Evolutionary conservation across 1,284 basidiomycete species (phyloP), one percentile per base, ranked within the genome.

Genomic region (Uromyces viciae-fabae): DNA sequence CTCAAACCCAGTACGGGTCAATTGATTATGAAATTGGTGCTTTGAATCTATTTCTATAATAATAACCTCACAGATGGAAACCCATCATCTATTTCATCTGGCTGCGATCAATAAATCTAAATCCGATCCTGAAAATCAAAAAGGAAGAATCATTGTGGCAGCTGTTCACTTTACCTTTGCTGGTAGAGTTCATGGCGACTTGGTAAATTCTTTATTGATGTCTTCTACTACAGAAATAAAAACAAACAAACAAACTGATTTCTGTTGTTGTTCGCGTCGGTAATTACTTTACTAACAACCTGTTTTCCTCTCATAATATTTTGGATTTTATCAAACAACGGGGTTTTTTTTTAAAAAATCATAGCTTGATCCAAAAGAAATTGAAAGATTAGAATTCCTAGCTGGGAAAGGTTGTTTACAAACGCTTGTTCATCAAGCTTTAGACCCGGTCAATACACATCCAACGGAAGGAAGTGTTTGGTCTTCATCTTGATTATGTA

Each of bases 91-190:
- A 1, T 76, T 76, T 43, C 75, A 76, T 66, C 33, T 76, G 31
- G 75, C 75, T 9, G 58, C 75, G 19, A 76, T 76, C 46, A 64
- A 60, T 42, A 31, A 43, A 46, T n/a, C 40, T 52, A 64, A 33
- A 22, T 52, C 42, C 19, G 40, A 62, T 25, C 56, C 42, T 0
- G 36, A 25, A 28, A 56, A 43, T 14, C 58, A 60, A 46, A 76
- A 64, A 52, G 75, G 75, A 36, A 43, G 14, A 17, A 76, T 76
- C 36, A n/a, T 40, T 19, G 75, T 64, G 28, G 75, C 75, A 36
- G 75, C 75, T 52, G 75, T 60, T 36, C 75, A 76, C 22, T 66
- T 76, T 28, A 76, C 75, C n/a, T 76, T 76, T 76, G 75, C 75
- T 11, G 75, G 60, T 64, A 31, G 75, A 52, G 38, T 76, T 15